These are phyloP conservation scores for Aspergillus homomorphus DNA, from an alignment of 495 filamentous ascomycete species.

Conservation along the genomic window DNA sequence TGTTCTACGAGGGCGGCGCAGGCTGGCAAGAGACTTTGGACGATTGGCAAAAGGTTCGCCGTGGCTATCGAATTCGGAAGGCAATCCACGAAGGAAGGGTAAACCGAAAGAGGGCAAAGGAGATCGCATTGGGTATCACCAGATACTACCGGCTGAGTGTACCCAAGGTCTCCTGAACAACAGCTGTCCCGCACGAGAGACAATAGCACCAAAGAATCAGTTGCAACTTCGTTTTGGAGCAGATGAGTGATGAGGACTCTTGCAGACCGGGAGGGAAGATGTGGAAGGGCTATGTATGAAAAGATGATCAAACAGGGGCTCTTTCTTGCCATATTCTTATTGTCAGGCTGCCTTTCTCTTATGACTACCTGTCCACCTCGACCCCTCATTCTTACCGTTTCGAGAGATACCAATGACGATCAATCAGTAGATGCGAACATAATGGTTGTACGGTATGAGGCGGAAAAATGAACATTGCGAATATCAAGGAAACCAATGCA, in stretches of 20 bases:
- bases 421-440: conserved; percentile 15
- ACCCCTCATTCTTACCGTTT: conserved; percentile 2
- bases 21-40: conserved; percentile 44
- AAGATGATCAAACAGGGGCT: conserved; percentile 8
- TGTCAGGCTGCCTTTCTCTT: background rate
- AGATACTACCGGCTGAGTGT: conserved; percentile 21
- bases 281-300: conserved; percentile 5
- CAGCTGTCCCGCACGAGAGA: no score
- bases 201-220: background rate
- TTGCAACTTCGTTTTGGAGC: background rate
- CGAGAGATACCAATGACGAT: background rate
- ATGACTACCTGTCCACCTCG: background rate
- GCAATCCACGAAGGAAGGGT: conserved; percentile 34
- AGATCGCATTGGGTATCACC: conserved; percentile 24
- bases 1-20: conserved; percentile 42
- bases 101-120: conserved; percentile 33
- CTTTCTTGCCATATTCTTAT: conserved; percentile 20
- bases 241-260: background rate
- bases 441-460: conserved; percentile 27
- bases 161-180: conserved; percentile 11
- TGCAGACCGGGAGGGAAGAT: background rate
- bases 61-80: conserved; percentile 38
- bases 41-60: conserved; percentile 39
- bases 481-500: conserved; percentile 18
- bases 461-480: conserved; percentile 31